Percentiles rank a stretch among this genome's conserved stretches.
Evolutionary conservation across 352 stramenopile species (phyloP).

Genomic region (Phytophthora niederhauseri): DNA sequence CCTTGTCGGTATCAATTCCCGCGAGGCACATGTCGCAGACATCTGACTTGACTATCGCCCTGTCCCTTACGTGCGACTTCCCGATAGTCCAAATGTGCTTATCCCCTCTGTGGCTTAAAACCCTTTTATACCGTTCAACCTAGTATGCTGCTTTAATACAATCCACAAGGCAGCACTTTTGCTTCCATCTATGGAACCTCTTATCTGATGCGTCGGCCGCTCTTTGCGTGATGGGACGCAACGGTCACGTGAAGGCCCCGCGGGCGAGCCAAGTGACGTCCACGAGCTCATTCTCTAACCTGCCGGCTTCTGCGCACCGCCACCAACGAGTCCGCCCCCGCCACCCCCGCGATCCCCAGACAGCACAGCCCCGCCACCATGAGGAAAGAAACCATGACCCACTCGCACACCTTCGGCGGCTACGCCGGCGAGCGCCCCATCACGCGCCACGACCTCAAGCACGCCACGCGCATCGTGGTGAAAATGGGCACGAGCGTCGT

Average conservation of each 20-base stretch:
- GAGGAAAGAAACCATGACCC: constrained; percentile 62
- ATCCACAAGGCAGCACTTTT: neutral
- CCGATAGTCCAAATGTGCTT: neutral
- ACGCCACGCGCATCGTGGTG: constrained; percentile 92
- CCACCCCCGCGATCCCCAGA: neutral
- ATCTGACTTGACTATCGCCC: constrained; percentile 13
- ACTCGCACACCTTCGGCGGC: constrained; percentile 49
- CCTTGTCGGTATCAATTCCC: neutral
- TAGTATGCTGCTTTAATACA: neutral
- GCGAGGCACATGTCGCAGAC: constrained; percentile 23
- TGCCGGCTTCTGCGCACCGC: constrained; percentile 11
- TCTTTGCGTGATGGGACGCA: constrained; percentile 5
- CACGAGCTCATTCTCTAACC: constrained; percentile 35
- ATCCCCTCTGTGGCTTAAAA: neutral
- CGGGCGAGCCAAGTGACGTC: constrained; percentile 25
- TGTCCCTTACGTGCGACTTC: constrained; percentile 13
- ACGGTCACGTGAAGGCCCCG: neutral
- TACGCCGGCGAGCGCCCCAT: constrained; percentile 50
- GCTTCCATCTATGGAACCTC: constrained; percentile 6
- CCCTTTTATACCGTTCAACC: constrained; percentile 13
- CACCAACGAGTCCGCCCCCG: neutral
- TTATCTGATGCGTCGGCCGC: constrained; percentile 13
- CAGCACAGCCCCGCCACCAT: constrained; percentile 21
- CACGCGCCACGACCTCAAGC: constrained; percentile 72
- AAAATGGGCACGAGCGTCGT: constrained; percentile 97